These are phyloP conservation scores for Ascochyta lentis DNA, from an alignment of 2,329 filamentous ascomycete genomes.

Conservation along the genomic window DNA sequence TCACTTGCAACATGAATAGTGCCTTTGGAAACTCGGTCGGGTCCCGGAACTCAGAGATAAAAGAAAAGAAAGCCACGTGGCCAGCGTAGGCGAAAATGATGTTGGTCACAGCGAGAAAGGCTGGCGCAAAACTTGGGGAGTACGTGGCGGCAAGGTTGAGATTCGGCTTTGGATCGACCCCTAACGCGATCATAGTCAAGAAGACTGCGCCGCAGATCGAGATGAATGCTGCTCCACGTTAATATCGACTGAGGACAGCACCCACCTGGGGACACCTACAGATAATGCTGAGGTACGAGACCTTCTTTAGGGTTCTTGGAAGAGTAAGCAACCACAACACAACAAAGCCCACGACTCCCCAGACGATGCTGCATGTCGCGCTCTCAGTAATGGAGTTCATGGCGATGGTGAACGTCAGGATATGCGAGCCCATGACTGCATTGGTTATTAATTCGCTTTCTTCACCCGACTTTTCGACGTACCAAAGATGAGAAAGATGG, in stretches of 20 bases:
- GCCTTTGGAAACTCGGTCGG: slow-evolving; percentile 67
- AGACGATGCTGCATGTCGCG: slow-evolving; percentile 68
- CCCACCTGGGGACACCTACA: slow-evolving; percentile 33
- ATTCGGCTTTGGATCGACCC: slow-evolving; percentile 51
- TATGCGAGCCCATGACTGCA: slow-evolving; percentile 62
- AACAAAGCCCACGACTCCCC: slow-evolving; percentile 64
- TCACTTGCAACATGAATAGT: slow-evolving; percentile 64
- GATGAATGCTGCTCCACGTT: slow-evolving; percentile 55
- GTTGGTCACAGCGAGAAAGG: slow-evolving; percentile 53
- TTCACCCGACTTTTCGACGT: slow-evolving; percentile 44
- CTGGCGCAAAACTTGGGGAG: slow-evolving; percentile 22
- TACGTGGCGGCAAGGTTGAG: slow-evolving; percentile 25
- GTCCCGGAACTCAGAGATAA: slow-evolving; percentile 69
- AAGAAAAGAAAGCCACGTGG: slow-evolving; percentile 70
- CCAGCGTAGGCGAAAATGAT: slow-evolving; percentile 74
- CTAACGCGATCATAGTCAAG: slow-evolving; percentile 71
- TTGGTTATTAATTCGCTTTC: not conserved
- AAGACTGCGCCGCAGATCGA: slow-evolving; percentile 69
- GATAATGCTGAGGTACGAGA: slow-evolving; percentile 66
- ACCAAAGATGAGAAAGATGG: slow-evolving; percentile 70
- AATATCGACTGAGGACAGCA: too few relatives aligned
- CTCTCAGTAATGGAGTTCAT: slow-evolving; percentile 68
- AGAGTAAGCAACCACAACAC: slow-evolving; percentile 67
- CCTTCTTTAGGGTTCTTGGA: slow-evolving; percentile 67
- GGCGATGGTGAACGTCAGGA: slow-evolving; percentile 71